phyloP scores from a whole-genome alignment of 2,329 filamentous ascomycete genomes.

The Rhexocercosporidium sp. region DNA sequence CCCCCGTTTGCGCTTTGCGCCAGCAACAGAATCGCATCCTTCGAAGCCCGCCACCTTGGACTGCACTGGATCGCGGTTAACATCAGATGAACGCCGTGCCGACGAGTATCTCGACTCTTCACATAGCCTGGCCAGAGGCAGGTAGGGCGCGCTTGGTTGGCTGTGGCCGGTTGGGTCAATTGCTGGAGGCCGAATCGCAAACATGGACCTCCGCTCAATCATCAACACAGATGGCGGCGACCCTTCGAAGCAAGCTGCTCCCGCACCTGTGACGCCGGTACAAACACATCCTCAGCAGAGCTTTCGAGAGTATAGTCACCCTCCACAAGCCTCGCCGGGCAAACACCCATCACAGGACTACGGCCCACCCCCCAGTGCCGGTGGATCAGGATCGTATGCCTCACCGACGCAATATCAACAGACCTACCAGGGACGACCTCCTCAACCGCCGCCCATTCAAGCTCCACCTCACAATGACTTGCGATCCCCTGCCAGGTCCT shows the following conservation, averaged over 20 bases:
- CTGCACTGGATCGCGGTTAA: conserved; percentile 11
- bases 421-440: conserved; percentile 40
- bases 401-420: conserved; percentile 42
- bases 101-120: conserved; percentile 27
- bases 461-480: conserved; percentile 45
- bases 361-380: conserved; percentile 29
- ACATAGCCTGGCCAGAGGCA: conserved; percentile 26
- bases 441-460: conserved; percentile 49
- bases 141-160: conserved; percentile 31
- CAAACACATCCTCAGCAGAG: conserved; percentile 37
- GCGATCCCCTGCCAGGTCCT: conserved; percentile 49
- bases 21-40: conserved; percentile 25
- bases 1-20: conserved; percentile 40
- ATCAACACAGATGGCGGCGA: conserved; percentile 50
- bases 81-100: conserved; percentile 35
- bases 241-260: conserved; percentile 34
- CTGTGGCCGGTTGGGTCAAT: conserved; percentile 16
- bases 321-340: conserved; percentile 39
- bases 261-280: conserved; percentile 41
- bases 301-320: conserved; percentile 42
- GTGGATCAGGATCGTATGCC: conserved; percentile 35
- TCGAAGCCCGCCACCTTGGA: conserved; percentile 19
- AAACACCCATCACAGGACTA: conserved; percentile 43
- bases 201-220: conserved; percentile 59
- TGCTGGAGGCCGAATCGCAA: conserved; percentile 38